phyloP scores from a whole-genome alignment of 352 stramenopile species.

The Phytophthora chlamydospora region DNA sequence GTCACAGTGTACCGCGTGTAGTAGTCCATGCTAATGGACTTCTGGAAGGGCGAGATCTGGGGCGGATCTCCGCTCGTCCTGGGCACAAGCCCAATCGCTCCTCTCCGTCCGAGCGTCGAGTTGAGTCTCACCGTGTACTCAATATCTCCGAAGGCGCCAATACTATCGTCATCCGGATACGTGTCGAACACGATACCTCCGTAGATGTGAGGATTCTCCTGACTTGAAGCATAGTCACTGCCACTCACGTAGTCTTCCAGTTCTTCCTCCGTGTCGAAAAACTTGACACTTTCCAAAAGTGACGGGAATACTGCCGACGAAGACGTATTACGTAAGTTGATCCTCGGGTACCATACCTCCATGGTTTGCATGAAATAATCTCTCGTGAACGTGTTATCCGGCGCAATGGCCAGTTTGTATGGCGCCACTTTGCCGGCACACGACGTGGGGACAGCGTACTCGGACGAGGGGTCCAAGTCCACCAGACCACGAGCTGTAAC shows the following conservation, averaged over 20 bases:
- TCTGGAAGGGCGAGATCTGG: constrained; percentile 28
- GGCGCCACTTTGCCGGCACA: constrained; percentile 51
- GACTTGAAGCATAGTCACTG: constrained; percentile 51
- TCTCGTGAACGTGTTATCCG: constrained; percentile 65
- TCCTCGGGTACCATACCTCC: constrained; percentile 58
- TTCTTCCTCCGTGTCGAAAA: constrained; percentile 53
- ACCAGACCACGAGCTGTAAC: constrained; percentile 42
- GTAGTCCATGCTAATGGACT: constrained; percentile 25
- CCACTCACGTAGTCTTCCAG: constrained; percentile 60
- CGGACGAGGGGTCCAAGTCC: constrained; percentile 39
- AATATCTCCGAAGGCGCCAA: constrained; percentile 43
- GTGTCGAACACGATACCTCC: constrained; percentile 69
- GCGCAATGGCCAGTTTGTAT: constrained; percentile 67
- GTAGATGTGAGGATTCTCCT: constrained; percentile 62
- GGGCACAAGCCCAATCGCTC: constrained; percentile 24
- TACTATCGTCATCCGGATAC: constrained; percentile 34
- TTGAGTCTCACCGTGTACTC: constrained; percentile 63
- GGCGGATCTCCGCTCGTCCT: constrained; percentile 34
- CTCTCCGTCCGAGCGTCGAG: constrained; percentile 36
- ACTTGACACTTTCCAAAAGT: constrained; percentile 61
- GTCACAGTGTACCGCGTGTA: constrained; percentile 31
- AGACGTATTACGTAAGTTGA: constrained; percentile 31
- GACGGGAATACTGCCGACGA: constrained; percentile 48
- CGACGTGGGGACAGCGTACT: constrained; percentile 36
- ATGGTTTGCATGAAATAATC: constrained; percentile 75